Evolutionary conservation across 441 rosid species (phyloP).

Genomic region (Erodium trifolium): DNA sequence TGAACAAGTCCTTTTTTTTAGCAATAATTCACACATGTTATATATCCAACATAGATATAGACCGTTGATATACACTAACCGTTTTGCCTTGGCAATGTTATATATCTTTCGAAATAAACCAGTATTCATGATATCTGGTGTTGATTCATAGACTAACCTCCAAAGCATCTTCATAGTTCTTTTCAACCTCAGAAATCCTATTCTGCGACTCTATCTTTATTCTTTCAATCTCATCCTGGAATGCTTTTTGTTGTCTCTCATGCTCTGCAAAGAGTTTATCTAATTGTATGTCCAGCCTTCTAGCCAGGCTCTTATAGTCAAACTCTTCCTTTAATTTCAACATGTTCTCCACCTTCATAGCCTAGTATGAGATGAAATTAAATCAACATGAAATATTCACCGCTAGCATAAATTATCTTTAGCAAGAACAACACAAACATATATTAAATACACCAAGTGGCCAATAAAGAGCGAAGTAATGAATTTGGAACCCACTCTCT

Average conservation of each 20-base stretch:
- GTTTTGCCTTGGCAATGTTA: neutral
- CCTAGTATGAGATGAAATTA: slow-evolving; percentile 33
- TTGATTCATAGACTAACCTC: slow-evolving; percentile 40
- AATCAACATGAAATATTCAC: neutral
- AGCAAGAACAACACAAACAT: neutral
- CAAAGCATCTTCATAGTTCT: slow-evolving; percentile 56
- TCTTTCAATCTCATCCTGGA: slow-evolving; percentile 69
- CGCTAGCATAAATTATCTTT: neutral
- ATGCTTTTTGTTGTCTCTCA: slow-evolving; percentile 91
- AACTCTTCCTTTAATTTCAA: slow-evolving; percentile 73
- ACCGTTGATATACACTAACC: neutral
- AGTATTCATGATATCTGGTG: neutral
- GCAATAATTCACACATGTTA: neutral
- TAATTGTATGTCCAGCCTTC: slow-evolving; percentile 77
- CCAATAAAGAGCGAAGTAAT: neutral
- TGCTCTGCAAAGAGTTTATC: slow-evolving; percentile 82
- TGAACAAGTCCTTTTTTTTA: neutral
- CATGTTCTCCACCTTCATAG: slow-evolving; percentile 99
- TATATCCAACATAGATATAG: neutral
- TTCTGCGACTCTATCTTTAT: slow-evolving; percentile 57
- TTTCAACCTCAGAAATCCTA: slow-evolving; percentile 65
- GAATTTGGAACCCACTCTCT: slow-evolving; percentile 53
- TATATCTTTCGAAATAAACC: neutral
- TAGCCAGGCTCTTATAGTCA: slow-evolving; percentile 46
- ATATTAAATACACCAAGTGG: neutral